phyloP scores from a whole-genome alignment of 768 basidiomycete species.

The Ephemerocybe angulata region DNA sequence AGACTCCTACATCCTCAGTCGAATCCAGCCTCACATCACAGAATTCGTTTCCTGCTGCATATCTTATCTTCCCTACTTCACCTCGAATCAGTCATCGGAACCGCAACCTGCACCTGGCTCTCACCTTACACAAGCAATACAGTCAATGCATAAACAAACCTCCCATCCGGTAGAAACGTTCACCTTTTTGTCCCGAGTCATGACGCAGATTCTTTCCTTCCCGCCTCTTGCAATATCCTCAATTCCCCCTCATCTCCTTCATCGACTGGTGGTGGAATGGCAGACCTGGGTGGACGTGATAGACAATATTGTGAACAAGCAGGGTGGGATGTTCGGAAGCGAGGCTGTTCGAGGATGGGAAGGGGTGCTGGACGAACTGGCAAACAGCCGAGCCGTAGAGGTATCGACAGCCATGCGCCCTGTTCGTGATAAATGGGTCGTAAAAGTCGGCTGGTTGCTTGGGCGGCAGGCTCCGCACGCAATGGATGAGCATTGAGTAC shows the following conservation, averaged over 20 bases:
- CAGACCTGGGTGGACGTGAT: constrained; percentile 69
- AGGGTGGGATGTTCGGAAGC: constrained; percentile 76
- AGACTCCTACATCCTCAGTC: constrained; percentile 72
- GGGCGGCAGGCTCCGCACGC: constrained; percentile 39
- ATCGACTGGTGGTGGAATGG: constrained; percentile 73
- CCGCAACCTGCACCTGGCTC: constrained; percentile 20
- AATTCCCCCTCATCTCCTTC: constrained; percentile 54
- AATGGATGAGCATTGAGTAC: constrained; percentile 29
- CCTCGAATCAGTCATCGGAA: constrained; percentile 39
- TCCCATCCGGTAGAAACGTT: constrained; percentile 75
- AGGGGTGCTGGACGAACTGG: constrained; percentile 62
- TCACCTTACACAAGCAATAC: constrained; percentile 37
- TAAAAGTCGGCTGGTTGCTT: constrained; percentile 76
- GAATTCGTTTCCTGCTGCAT: constrained; percentile 76
- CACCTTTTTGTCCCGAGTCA: constrained; percentile 64
- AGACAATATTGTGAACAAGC: constrained; percentile 64
- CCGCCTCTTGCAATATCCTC: constrained; percentile 62
- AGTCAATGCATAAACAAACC: constrained; percentile 55
- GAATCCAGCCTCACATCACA: constrained; percentile 68
- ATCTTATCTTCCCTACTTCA: constrained; percentile 85
- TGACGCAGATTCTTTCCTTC: constrained; percentile 62
- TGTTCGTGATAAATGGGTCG: constrained; percentile 61
- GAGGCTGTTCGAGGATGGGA: constrained; percentile 72
- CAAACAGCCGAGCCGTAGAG: constrained; percentile 43
- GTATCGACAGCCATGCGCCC: constrained; percentile 35